These are phyloP conservation scores for Rhizopus stolonifer DNA, from an alignment of 371 early-diverging fungal species.

Conservation along the genomic window DNA sequence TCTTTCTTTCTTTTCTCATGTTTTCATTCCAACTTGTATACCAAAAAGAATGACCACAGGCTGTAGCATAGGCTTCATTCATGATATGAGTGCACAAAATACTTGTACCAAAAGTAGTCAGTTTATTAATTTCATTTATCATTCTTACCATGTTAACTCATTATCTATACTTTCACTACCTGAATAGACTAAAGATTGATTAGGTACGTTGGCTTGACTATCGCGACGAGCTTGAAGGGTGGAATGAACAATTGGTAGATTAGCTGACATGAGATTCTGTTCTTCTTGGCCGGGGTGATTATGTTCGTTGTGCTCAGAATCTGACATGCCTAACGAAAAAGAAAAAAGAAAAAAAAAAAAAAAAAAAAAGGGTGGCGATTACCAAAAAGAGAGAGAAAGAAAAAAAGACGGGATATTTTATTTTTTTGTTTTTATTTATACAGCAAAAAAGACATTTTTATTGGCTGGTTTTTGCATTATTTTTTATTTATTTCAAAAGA, in stretches of 20 bases:
- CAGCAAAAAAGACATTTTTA: neutral
- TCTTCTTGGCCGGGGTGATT: neutral
- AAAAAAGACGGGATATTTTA: neutral
- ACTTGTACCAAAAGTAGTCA: slow-evolving; percentile 29
- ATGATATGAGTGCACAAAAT: slow-evolving; percentile 76
- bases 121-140: neutral
- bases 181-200: neutral
- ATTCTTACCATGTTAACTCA: slow-evolving; percentile 13
- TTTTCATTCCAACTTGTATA: slow-evolving; percentile 26
- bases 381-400: neutral
- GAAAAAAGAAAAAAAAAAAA: neutral
- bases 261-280: neutral
- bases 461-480: slow-evolving; percentile 5
- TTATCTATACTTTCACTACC: slow-evolving; percentile 6
- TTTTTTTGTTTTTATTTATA: neutral
- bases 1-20: neutral
- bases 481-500: slow-evolving; percentile 2
- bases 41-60: slow-evolving; percentile 91
- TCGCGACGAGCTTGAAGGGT: neutral
- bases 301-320: neutral
- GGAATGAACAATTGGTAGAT: neutral
- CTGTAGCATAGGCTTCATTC: slow-evolving; percentile 71
- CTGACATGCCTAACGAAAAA: neutral
- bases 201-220: neutral
- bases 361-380: neutral